Conservation (phyloP, 257 asterid genomes). For the Penstemon davidsonii region DNA sequence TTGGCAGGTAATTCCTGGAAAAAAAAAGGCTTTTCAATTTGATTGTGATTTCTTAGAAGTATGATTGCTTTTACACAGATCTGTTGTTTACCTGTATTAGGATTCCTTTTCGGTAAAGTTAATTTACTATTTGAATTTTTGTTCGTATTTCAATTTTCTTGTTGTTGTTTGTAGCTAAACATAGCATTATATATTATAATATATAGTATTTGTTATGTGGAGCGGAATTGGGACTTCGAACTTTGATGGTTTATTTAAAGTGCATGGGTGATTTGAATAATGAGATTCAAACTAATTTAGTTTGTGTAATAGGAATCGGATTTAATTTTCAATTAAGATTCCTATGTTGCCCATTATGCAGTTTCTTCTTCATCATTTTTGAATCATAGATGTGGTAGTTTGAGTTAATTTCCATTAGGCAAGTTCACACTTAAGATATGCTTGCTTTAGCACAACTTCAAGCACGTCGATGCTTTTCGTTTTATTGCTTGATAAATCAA, state of each 20-base stretch:
- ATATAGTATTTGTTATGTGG: constrained; percentile 17
- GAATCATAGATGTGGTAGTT: background rate
- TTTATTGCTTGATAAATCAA: too few relatives aligned
- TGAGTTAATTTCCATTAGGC: background rate
- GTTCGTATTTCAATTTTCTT: too few relatives aligned
- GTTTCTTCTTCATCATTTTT: background rate
- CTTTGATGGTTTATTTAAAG: background rate
- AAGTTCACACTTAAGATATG: background rate
- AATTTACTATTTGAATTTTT: background rate
- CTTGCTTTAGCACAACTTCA: background rate
- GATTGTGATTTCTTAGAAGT: constrained; percentile 12
- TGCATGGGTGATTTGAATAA: constrained; percentile 10
- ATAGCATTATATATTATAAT: too few relatives aligned
- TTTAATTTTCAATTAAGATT: background rate
- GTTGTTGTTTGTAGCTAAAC: too few relatives aligned
- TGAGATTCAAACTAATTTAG: background rate
- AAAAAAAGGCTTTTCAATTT: background rate
- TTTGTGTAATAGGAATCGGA: constrained; percentile 2
- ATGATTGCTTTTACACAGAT: constrained; percentile 32
- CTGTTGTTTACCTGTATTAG: constrained; percentile 7
- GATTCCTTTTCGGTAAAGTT: background rate
- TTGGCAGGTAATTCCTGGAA: constrained; percentile 63
- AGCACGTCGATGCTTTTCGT: too few relatives aligned
- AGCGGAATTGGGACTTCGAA: background rate
- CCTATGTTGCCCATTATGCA: constrained; percentile 2